Percentiles rank a stretch among this genome's conserved stretches.
Evolutionary conservation across 2,329 filamentous ascomycete genomes (phyloP).

Genomic region (Neocatenulostroma microsporum): DNA sequence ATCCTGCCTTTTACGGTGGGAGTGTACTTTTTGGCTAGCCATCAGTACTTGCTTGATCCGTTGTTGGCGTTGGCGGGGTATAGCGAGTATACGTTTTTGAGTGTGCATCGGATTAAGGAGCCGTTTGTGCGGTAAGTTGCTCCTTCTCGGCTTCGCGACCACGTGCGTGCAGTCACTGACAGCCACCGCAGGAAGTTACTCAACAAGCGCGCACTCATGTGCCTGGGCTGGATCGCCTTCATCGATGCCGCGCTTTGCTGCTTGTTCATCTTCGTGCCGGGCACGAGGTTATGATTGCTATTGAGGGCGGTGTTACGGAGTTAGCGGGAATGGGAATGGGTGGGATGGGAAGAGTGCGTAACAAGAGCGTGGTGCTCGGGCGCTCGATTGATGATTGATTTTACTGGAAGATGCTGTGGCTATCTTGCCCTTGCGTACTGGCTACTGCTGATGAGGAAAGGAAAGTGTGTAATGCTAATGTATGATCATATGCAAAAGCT

Average conservation of each 20-base stretch:
- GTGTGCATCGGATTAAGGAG: conserved; percentile 79
- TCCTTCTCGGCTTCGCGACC: no score
- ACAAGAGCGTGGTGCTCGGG: no score
- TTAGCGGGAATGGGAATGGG: neutral
- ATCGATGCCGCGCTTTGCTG: conserved; percentile 76
- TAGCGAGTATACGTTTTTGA: conserved; percentile 95
- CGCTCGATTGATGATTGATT: neutral
- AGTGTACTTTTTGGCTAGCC: conserved; percentile 79
- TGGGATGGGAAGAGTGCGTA: neutral
- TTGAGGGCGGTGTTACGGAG: neutral
- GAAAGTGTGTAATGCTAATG: conserved; percentile 1
- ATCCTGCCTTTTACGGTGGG: conserved; percentile 89
- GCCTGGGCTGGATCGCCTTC: conserved; percentile 65
- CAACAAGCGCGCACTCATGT: conserved; percentile 73
- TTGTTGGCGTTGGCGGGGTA: conserved; percentile 79
- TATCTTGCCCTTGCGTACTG: conserved; percentile 1
- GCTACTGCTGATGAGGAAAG: no score
- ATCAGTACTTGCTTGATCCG: conserved; percentile 93
- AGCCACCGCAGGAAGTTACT: conserved; percentile 57
- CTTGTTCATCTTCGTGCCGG: conserved; percentile 91
- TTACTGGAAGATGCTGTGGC: conserved; percentile 1
- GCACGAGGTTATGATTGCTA: conserved; percentile 58
- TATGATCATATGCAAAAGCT: no score
- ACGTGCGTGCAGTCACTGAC: conserved; percentile 2
- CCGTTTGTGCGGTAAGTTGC: conserved; percentile 60